Conservation (phyloP, 2,329 filamentous ascomycete genomes). For the Tolypocladium cylindrosporum region DNA sequence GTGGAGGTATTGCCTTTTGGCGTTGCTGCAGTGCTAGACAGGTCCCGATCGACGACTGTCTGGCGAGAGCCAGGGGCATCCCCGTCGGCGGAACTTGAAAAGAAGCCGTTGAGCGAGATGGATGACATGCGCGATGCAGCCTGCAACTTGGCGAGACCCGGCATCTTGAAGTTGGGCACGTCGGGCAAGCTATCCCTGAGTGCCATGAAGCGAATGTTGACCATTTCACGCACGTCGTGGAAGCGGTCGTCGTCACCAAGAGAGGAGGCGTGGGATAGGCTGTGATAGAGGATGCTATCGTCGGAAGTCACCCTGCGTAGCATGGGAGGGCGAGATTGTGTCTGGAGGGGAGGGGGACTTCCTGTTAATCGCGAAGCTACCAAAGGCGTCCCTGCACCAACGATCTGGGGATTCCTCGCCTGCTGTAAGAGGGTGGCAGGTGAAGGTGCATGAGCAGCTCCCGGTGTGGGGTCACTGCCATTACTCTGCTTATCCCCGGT, state of each 20-base stretch:
- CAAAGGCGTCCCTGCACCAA: background rate
- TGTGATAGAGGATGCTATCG: conserved; percentile 67
- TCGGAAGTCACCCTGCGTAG: conserved; percentile 38
- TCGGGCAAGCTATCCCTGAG: conserved; percentile 83
- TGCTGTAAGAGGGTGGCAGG: conserved; percentile 1
- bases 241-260: conserved; percentile 78
- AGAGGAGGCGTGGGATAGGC: conserved; percentile 68
- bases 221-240: conserved; percentile 69
- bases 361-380: background rate
- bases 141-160: conserved; percentile 46
- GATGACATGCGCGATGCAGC: conserved; percentile 18
- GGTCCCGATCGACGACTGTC: conserved; percentile 10
- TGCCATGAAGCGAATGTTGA: conserved; percentile 83
- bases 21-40: background rate
- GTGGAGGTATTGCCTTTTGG: conserved; percentile 9
- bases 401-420: background rate
- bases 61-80: conserved; percentile 10
- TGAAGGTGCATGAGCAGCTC: background rate
- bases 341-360: background rate
- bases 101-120: conserved; percentile 19
- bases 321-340: conserved; percentile 11
- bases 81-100: conserved; percentile 16
- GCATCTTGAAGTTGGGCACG: conserved; percentile 64
- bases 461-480: background rate
- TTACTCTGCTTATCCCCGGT: conserved; percentile 10